Percentiles rank a stretch among this genome's conserved stretches.
Evolutionary conservation across 176 grass and related monocot species (phyloP).

Genomic region (Puccinellia tenuiflora): DNA sequence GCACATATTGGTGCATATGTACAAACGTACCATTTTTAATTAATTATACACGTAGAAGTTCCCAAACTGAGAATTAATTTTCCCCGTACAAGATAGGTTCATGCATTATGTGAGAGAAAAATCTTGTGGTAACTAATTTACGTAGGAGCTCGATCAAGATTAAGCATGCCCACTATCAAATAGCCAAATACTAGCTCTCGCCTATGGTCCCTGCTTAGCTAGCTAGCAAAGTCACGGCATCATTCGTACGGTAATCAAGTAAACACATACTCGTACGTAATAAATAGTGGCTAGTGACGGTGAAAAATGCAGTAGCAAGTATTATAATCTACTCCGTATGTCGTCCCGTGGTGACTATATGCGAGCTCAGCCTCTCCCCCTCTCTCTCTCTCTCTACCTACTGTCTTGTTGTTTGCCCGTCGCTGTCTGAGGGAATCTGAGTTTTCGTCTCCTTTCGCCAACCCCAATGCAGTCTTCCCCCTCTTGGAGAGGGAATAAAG

Average conservation of each 20-base stretch:
- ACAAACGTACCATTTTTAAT: background rate
- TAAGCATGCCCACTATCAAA: background rate
- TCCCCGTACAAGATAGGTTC: background rate
- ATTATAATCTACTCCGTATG: background rate
- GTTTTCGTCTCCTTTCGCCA: conserved; percentile 69
- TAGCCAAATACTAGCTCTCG: background rate
- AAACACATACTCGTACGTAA: background rate
- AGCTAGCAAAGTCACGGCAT: background rate
- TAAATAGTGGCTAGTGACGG: background rate
- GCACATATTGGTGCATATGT: background rate
- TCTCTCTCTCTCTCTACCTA: background rate
- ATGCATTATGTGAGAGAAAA: background rate
- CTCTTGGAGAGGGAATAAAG: conserved; percentile 72
- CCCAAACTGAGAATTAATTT: background rate
- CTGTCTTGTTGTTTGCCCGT: conserved; percentile 38
- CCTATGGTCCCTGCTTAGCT: background rate
- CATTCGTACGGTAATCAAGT: background rate
- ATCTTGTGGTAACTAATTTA: background rate
- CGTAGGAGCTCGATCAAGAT: background rate
- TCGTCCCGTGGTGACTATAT: background rate
- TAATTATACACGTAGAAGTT: background rate
- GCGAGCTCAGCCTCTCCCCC: background rate
- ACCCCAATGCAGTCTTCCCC: conserved; percentile 51
- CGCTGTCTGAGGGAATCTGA: conserved; percentile 74
- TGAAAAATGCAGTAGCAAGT: background rate